phyloP scores from a whole-genome alignment of 306 rosid genomes.

The Betula pendula region DNA sequence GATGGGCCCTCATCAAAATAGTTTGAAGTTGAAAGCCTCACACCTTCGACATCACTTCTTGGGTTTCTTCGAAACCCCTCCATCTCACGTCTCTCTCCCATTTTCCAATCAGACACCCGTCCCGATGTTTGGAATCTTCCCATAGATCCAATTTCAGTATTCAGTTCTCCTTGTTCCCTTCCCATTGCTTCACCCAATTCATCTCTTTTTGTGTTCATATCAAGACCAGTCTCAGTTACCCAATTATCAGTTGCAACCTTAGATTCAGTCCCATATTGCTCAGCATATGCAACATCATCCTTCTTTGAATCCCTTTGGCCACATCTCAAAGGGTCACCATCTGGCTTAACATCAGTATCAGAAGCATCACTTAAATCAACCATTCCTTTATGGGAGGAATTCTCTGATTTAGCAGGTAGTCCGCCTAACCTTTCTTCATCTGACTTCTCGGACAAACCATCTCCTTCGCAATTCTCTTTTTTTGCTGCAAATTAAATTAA shows the following conservation, averaged over 20 bases:
- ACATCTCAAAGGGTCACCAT: conserved; percentile 36
- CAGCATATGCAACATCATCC: conserved; percentile 32
- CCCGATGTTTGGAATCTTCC: conserved; percentile 38
- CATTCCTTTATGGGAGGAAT: conserved; percentile 48
- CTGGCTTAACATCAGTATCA: conserved; percentile 53
- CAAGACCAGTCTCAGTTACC: conserved; percentile 38
- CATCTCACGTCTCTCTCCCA: conserved; percentile 48
- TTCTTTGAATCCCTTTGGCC: conserved; percentile 44
- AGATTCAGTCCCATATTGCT: conserved; percentile 32
- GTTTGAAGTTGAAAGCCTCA: conserved; percentile 66
- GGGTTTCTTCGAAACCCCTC: conserved; percentile 45
- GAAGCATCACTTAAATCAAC: conserved; percentile 51
- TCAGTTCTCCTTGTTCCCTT: conserved; percentile 44
- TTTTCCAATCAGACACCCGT: conserved; percentile 55
- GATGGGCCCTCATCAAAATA: conserved; percentile 68
- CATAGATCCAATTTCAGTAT: conserved; percentile 32
- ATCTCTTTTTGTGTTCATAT: conserved; percentile 33
- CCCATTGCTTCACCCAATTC: conserved; percentile 42
- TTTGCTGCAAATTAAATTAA: conserved; percentile 57
- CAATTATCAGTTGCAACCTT: conserved; percentile 36
- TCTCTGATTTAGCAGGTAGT: conserved; percentile 44
- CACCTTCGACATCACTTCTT: conserved; percentile 51
- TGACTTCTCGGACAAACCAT: conserved; percentile 52
- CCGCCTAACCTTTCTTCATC: conserved; percentile 62
- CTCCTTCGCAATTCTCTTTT: conserved; percentile 54